Base-by-base conservation (phyloP, 306 rosid genomes). In the Cucumis cinereus region DNA sequence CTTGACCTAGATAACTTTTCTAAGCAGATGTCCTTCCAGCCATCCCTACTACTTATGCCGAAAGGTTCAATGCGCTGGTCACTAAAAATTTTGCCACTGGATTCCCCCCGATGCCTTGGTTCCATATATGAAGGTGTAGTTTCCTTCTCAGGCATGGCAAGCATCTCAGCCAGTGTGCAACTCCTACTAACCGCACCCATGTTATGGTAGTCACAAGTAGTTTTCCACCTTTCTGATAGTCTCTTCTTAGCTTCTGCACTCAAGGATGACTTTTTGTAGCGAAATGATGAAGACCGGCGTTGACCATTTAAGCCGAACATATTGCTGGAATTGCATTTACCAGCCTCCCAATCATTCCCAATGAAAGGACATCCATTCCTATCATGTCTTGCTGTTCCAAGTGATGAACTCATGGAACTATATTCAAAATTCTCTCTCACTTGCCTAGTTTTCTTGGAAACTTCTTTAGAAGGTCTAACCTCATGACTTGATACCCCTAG, bases 31-130 rank as follows among this genome's bases (percentile, higher is more conserved):
- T 88, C 89, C 89, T 88, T 94, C 99, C 99, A 94, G 75, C 99
- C 99, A 85, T 94, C 99, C 85, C 89, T 88, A 72, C 97, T 94
- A 86, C 99, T 94, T 79, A 94, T 94, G 75, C 99, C 99, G 78
- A 90, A 82, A 74, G 99, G 97, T 81, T 88, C 92, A 71, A 75
- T 84, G 63, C 73, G 50, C 62, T 83, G 85, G 13, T 85, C 80
- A 72, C 63, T 73, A 40, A 82, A 49, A 87, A 80, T 58, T 43
- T 87, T 86, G 79, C 80, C 76, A 52, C 73, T 49, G 55, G 75
- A 81, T 77, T 86, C 85, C 75, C 76, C 87, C 10, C 60, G 71
- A 12, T 78, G 78, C 77, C 33, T 72, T 76, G 81, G 77, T 80
- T 84, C 86, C 58, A 71, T 78, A 57, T 78, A 82, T 63, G 79